Base-by-base conservation (phyloP, 2,329 filamentous ascomycete genomes). In the Cercospora brassicicola region DNA sequence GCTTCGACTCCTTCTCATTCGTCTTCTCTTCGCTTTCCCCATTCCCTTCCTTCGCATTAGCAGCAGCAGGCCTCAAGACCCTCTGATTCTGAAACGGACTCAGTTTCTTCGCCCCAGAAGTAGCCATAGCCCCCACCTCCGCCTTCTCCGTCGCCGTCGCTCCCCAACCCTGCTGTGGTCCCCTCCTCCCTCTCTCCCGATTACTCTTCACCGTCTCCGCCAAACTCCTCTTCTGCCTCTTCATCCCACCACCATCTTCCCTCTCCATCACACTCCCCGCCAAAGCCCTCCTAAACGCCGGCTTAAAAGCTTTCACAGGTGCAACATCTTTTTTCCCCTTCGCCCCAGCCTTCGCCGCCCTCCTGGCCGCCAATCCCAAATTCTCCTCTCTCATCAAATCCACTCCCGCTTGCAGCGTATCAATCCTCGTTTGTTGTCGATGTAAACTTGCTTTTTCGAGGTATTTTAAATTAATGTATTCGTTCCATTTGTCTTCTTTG, bases 141-240 rank as follows among this genome's bases (percentile, higher is more conserved):
- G 26, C 18, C 28, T 33, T 53, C 45, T 31, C 20, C 26, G 60
- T 62, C 15, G 39, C 48, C 30, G 20, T 48, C 11, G 26, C 30
- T 36, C 61, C 61, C 61, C 61, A 63, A 13, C 45, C 61, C 31
- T 39, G 15, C 10, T 33, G 30, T 30, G 33, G 42, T 13, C 51
- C 26, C 15, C 42, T n/a, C 8, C 15, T 45, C 23, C 33, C 59
- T 23, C n/a, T n/a, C 15, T 28, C 13, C 59, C 23, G 15, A 45
- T 45, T 26, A 36, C 11, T 62, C 59, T 62, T 62, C 26, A 48
- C 59, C 6, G 33, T 36, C 23, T 61, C 59, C 20, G 59, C 59
- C 59, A 61, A 45, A 61, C 26, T 36, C 28, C 9, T 28, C 2
- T 10, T 30, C 31, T 13, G 13, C n/a, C 36, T 45, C 18, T 31